Evolutionary conservation across 306 rosid species (phyloP), one percentile per base, ranked within the genome.

Genomic region (Fagus crenata): DNA sequence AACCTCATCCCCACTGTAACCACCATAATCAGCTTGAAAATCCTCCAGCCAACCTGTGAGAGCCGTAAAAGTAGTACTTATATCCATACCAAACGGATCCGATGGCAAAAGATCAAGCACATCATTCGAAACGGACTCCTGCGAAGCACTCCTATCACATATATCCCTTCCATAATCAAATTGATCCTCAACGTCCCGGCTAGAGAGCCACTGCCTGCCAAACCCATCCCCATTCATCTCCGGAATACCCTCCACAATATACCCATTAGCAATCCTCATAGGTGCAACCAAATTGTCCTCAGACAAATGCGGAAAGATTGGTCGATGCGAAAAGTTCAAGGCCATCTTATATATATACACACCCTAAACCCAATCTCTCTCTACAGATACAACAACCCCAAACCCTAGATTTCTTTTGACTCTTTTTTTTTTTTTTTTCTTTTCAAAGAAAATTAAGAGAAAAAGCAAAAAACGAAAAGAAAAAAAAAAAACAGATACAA

Each of bases 21-120:
- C 89, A 67, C 88, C 82, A 65, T 88, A 90, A 68, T 86, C 96
- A 41, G 74, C 83, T 76, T 89, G 92, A 81, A 93, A 85, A 81
- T 91, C 96, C 85, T 87, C 91, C 3, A 93, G 89, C 98, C 96
- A 94, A 37, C 96, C 93, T 0, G 96, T 88, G 71, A 94, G 79
- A 41, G 98, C 95, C 0, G 97, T 89, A 78, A 94, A 87, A 18
- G 91, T 88, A 65, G 89, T 83, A 60, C 83, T 83, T 17, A 88
- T 88, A 74, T 88, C 87, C 91, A 88, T 95, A 13, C 93, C 97
- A 74, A 95, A 95, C 6, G 98, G 98, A 84, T 95, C 98, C 4
- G 93, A 87, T 37, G 98, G 98, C 89, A 95, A 82, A 71, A 85
- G 88, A 83, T 95, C 97, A 73, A 95, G 76, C 83, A 95, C 86